These are phyloP conservation scores for California macrophylla DNA, from an alignment of 441 rosid species.

Conservation along the genomic window DNA sequence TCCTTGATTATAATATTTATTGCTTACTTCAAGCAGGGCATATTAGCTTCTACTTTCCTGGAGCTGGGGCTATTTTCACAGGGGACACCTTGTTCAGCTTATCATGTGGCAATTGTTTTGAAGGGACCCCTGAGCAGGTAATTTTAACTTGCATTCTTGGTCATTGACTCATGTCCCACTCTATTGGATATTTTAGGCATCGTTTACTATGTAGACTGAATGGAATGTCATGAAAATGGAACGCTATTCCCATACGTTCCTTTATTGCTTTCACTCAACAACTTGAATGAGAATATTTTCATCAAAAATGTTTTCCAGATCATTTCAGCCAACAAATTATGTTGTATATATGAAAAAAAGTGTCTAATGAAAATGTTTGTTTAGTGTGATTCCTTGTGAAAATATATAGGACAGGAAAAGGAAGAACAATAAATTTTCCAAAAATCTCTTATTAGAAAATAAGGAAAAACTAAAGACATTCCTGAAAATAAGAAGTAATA, in stretches of 20 bases:
- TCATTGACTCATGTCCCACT: neutral
- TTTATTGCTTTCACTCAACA: too few relatives aligned
- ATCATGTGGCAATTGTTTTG: conserved; percentile 92
- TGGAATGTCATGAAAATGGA: too few relatives aligned
- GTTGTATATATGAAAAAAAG: neutral
- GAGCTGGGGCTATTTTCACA: conserved; percentile 74
- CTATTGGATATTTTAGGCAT: neutral
- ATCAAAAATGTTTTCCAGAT: neutral
- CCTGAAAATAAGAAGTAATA: neutral
- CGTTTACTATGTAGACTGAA: too few relatives aligned
- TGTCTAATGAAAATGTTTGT: neutral
- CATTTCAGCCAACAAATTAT: neutral
- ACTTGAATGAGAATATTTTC: too few relatives aligned
- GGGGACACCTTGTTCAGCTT: conserved; percentile 95
- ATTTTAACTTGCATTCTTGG: neutral
- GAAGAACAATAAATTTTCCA: neutral
- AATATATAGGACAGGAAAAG: neutral
- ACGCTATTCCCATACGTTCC: too few relatives aligned
- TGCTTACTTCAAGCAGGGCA: conserved; percentile 53
- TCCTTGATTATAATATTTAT: conserved; percentile 15
- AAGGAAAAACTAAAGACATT: too few relatives aligned
- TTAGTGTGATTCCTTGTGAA: neutral
- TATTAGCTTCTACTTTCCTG: conserved; percentile 86
- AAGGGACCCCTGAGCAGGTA: conserved; percentile 94
- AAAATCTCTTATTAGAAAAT: neutral